Evolutionary conservation across 31 red algal genomes (phyloP).

Genomic region (Bonnemaisonia californica): DNA sequence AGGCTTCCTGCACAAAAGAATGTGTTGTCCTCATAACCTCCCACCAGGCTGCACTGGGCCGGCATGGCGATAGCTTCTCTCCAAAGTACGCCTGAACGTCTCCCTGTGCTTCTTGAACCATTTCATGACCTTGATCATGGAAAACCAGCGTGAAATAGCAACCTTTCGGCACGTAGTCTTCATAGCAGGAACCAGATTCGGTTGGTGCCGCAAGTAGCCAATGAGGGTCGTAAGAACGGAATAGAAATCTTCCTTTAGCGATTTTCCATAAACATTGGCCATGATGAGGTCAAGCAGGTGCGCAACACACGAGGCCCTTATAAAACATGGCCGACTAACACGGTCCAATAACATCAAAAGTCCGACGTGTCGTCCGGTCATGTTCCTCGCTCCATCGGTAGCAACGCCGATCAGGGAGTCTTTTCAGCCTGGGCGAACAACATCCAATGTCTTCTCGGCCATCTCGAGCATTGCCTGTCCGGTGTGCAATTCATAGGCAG

Average conservation of each 20-base stretch:
- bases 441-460: not conserved
- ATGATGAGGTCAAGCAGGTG: conserved; percentile 18
- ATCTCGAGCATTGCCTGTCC: conserved; percentile 3
- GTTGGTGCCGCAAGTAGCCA: too few relatives aligned
- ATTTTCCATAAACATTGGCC: not conserved
- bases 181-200: too few relatives aligned
- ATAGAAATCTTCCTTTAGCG: not conserved
- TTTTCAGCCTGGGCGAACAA: not conserved
- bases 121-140: too few relatives aligned
- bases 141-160: too few relatives aligned
- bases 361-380: not conserved
- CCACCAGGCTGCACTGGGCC: conserved; percentile 9
- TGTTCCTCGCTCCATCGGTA: conserved; percentile 9
- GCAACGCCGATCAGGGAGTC: not conserved
- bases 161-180: too few relatives aligned
- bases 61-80: not conserved
- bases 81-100: conserved; percentile 19
- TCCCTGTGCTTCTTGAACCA: too few relatives aligned
- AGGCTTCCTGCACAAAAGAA: conserved; percentile 12
- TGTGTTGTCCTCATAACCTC: conserved; percentile 8
- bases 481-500: conserved; percentile 6
- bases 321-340: not conserved
- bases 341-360: not conserved
- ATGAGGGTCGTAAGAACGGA: too few relatives aligned
- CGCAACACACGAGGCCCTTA: conserved; percentile 4